phyloP scores from a whole-genome alignment of 75 land plant species.

The Pinus albicaulis region DNA sequence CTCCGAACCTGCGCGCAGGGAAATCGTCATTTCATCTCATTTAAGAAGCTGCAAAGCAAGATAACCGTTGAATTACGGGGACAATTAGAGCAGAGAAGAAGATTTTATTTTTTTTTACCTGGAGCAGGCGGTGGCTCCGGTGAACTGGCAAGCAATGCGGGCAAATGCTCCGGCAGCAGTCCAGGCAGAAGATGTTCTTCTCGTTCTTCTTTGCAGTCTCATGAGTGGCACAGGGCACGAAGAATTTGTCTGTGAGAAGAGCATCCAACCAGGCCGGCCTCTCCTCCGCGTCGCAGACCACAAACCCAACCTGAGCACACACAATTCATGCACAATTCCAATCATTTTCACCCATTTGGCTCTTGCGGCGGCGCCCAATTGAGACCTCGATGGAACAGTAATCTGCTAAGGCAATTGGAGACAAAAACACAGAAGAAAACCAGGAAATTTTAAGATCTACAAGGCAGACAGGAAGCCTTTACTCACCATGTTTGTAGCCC shows the following conservation, averaged over 20 bases:
- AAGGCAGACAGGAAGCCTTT: not conserved
- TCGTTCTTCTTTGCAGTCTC: slow-evolving; percentile 64
- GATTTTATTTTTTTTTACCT: slow-evolving; percentile 19
- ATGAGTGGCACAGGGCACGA: slow-evolving; percentile 46
- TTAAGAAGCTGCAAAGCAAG: not conserved
- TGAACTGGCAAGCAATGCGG: slow-evolving; percentile 52
- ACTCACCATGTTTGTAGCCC: not conserved
- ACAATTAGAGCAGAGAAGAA: not conserved
- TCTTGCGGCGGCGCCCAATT: not conserved
- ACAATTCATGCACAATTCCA: not conserved
- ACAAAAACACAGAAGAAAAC: not conserved
- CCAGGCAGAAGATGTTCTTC: slow-evolving; percentile 71
- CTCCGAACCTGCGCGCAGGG: slow-evolving; percentile 47
- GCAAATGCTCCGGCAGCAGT: slow-evolving; percentile 64
- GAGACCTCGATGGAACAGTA: not conserved
- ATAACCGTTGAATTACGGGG: not conserved
- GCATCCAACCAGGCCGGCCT: slow-evolving; percentile 50
- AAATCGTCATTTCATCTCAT: not conserved
- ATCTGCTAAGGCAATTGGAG: not conserved
- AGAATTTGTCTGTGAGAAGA: slow-evolving; percentile 63
- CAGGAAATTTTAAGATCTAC: not conserved
- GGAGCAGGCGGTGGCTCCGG: slow-evolving; percentile 59
- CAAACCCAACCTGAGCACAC: slow-evolving; percentile 2
- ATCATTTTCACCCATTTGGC: not conserved
- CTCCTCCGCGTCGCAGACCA: not conserved